Base-by-base conservation (phyloP, 2,329 filamentous ascomycete genomes). In the Aspergillus fijiensis region DNA sequence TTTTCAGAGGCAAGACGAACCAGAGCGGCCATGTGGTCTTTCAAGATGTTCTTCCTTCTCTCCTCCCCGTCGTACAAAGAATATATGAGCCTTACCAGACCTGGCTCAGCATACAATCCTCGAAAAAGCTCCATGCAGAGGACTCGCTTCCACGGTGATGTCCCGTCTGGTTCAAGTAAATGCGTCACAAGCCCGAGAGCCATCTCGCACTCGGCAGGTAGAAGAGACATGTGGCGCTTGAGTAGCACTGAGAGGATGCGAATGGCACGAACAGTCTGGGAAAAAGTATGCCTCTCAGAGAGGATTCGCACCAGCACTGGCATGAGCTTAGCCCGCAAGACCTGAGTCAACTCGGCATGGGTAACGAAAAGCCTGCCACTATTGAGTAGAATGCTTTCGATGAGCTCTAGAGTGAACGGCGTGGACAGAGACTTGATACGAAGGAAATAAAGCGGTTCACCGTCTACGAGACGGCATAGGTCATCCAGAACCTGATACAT, bases 1-100 rank as follows among this genome's bases (percentile, higher is more conserved):
- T 92, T 96, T 72, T 99, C 95, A 0, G 92, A 92, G 57, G 94
- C 94, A 9, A 98, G 80, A 14, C 92, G 87, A n/a, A 98, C 95
- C 71, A 99, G 93, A 0, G 90, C 89, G 10, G 91, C 90, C 63
- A 95, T 89, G 61, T 97, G 82, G 59, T 92, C 89, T 68, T 90
- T 89, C 23, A 99, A 79, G 21, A 98, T 86, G 54, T 88, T 82
- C 67, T 89, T 94, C 67, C 89, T 86, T 3, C 85, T 88, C 49
- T 91, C 82, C 54, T 85, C 80, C 14, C 85, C 84, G 71, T 99
- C 94, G 67, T 92, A 98, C 16, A 90, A 81, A 6, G 86, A 82
- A 71, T 91, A 98, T 2, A 96, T 91, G 42, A 89, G 87, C 48
- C 95, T 82, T 2, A 97, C 82, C 23, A 96, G 82, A 11, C 84